Evolutionary conservation across 805 yeast genomes (phyloP).

Genomic region (Debaryomyces maramus): DNA sequence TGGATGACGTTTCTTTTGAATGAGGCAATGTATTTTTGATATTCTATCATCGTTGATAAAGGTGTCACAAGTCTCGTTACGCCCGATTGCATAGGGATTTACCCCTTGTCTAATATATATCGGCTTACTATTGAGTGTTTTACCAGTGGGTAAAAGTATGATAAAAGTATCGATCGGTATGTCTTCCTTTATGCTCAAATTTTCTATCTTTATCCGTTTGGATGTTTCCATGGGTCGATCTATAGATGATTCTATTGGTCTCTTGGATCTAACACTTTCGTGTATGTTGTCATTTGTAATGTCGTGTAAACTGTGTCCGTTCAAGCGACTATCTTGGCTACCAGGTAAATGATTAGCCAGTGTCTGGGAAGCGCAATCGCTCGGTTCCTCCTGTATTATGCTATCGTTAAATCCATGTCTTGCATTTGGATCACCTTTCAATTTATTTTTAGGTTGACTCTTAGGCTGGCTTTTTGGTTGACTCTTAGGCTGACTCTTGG

Average conservation of each 20-base stretch:
- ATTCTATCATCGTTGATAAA: conserved; percentile 70
- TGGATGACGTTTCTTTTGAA: conserved; percentile 63
- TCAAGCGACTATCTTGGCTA: background rate
- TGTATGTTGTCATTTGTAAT: conserved; percentile 5
- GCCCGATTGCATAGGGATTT: conserved; percentile 70
- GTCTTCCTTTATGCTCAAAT: conserved; percentile 1
- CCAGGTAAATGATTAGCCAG: background rate
- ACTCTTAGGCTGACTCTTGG: conserved; percentile 9
- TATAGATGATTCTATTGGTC: background rate
- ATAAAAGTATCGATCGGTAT: conserved; percentile 63
- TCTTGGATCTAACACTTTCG: background rate
- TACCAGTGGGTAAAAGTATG: conserved; percentile 51
- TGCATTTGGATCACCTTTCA: background rate
- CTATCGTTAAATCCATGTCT: too few species aligned
- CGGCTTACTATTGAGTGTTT: conserved; percentile 46
- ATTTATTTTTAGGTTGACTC: background rate
- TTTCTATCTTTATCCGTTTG: background rate
- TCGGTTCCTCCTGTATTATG: background rate
- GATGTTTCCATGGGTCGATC: background rate
- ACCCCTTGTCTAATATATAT: conserved; percentile 67
- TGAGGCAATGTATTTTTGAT: conserved; percentile 80
- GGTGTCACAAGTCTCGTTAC: conserved; percentile 62
- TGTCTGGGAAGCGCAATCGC: too few species aligned
- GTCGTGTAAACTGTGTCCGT: background rate
- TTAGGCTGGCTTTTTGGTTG: background rate